phyloP scores from a whole-genome alignment of 2,329 filamentous ascomycete species.

The Cercospora nicotianae region DNA sequence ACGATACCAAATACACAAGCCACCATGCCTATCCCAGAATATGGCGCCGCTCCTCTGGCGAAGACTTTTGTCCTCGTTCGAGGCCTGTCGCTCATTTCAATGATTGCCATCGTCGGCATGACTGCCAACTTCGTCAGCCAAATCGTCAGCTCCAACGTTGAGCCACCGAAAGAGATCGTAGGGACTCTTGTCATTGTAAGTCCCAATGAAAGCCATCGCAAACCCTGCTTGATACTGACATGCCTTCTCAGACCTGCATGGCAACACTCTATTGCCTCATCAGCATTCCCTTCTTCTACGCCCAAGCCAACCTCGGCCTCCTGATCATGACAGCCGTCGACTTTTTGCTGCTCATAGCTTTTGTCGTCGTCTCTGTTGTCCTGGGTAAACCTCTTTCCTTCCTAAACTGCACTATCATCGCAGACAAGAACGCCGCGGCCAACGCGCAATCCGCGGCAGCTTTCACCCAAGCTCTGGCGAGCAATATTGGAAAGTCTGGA shows the following conservation, averaged over 20 bases:
- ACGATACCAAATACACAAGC: constrained; percentile 8
- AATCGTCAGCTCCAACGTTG: constrained; percentile 66
- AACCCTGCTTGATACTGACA: neutral
- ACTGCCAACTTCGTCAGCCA: constrained; percentile 78
- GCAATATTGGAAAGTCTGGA: constrained; percentile 54
- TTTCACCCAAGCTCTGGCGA: constrained; percentile 55
- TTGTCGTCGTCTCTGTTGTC: constrained; percentile 73
- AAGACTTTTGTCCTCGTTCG: constrained; percentile 75
- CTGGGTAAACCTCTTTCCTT: constrained; percentile 79
- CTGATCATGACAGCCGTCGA: constrained; percentile 71
- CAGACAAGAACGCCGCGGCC: constrained; percentile 46
- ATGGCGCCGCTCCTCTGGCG: constrained; percentile 67
- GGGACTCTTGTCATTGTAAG: constrained; percentile 78
- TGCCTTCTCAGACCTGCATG: constrained; percentile 64
- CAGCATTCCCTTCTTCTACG: constrained; percentile 77
- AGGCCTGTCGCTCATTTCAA: constrained; percentile 66
- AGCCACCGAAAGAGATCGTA: constrained; percentile 70
- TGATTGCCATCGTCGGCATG: constrained; percentile 77
- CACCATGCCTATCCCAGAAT: constrained; percentile 58
- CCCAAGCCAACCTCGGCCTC: constrained; percentile 72
- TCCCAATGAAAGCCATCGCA: neutral
- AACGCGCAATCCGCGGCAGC: constrained; percentile 53
- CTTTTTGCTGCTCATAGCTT: constrained; percentile 68
- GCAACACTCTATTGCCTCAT: constrained; percentile 71
- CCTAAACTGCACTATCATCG: constrained; percentile 66